Evolutionary conservation across 805 yeast genomes (phyloP), one percentile per base, ranked within the genome.

Genomic region (Clavispora phyllophila): DNA sequence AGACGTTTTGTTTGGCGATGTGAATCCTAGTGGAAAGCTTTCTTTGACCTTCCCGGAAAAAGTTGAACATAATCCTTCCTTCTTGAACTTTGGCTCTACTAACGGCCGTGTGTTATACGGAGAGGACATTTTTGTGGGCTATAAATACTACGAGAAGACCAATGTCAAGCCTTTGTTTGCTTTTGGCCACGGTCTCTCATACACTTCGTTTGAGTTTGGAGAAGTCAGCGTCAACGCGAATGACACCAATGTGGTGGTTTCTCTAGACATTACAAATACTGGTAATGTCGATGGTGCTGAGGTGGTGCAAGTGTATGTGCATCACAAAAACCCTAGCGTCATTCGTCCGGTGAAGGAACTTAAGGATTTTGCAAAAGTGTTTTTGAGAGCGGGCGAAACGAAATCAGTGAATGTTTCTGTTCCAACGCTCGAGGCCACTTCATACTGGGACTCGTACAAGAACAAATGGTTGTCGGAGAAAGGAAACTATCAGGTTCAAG

Each of bases 21-120:
- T 50, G 23, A 62, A 60, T 45, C 67, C 67, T 15, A 52, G 60
- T 40, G 67, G 66, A 27, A 61, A 57, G 47, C 47, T 58, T 34
- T 47, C 61, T 2, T 34, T 58, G 45, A 42, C 62, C 2, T 58
- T 54, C 48, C 67, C 66, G 17, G 31, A 41, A 26, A 50, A 47
- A 28, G 35, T 53, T 23, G 46, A 43, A 24, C 62, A 62, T 40
- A 62, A 61, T 43, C 66, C 67, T 8, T 46, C 66, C 8, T 62
- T 46, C 45, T 54, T 62, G 42, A 59, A 62, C 45, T 62, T 51
- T 36, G 55, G 47, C 13, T 57, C 66, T 32, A 60, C 53, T 36
- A 53, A 57, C 36, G 67, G 66, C n/a, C 50, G 60, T 36, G 64
- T 61, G 13, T 55, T 62, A 27, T 62, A 62, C 43, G 64, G 66